A percentile compares a stretch with the other conserved stretches of the same genome.
phyloP scores from a whole-genome alignment of 257 asterid species.

The Solanum corneliomulleri region DNA sequence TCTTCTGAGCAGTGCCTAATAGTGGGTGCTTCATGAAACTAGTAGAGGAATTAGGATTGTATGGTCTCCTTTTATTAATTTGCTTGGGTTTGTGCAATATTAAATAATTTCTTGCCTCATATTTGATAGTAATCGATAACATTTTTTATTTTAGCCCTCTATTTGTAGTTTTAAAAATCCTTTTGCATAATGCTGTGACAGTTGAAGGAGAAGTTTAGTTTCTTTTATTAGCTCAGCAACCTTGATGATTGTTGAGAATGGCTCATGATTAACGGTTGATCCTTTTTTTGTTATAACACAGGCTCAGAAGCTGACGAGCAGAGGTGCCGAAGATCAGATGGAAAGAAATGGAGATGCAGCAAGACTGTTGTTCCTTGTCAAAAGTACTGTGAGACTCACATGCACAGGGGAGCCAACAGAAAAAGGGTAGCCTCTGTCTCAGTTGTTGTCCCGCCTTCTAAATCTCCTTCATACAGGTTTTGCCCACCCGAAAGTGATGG shows the following conservation, averaged over 20 bases:
- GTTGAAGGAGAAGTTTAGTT: not conserved
- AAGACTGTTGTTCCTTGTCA: constrained; percentile 24
- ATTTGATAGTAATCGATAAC: not conserved
- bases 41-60: not conserved
- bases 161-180: not conserved
- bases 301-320: constrained; percentile 11
- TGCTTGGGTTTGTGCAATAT: not conserved
- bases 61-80: not conserved
- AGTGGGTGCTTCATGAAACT: not conserved
- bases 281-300: not conserved
- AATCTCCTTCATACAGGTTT: not conserved
- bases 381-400: constrained; percentile 49
- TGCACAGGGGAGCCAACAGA: constrained; percentile 57
- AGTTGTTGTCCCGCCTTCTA: not conserved
- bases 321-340: constrained; percentile 75
- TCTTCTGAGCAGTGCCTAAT: not conserved
- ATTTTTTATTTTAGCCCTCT: not conserved
- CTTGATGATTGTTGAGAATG: not conserved
- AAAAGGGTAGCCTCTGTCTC: constrained; percentile 4
- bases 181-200: not conserved
- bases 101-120: not conserved
- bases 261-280: not conserved
- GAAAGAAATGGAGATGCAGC: constrained; percentile 65
- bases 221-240: not conserved
- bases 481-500: not conserved